A percentile compares a stretch with the other conserved stretches of the same genome.
phyloP scores from a whole-genome alignment of 192 early-diverging fungal genomes.

The Backusella tarrabulga region DNA sequence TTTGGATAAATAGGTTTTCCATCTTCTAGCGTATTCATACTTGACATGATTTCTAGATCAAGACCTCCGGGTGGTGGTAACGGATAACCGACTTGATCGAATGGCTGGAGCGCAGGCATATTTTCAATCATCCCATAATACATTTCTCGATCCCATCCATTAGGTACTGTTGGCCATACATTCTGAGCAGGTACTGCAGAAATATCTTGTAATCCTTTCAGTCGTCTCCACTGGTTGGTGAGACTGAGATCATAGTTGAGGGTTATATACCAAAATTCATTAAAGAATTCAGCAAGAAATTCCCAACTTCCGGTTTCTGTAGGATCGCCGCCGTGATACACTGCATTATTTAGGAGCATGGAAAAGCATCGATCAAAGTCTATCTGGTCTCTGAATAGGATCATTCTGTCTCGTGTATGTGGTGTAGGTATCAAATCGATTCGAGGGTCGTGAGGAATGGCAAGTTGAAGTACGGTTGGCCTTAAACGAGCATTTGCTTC shows the following conservation, averaged over 20 bases:
- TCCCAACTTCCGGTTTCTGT: slow-evolving; percentile 28
- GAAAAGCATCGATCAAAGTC: slow-evolving; percentile 34
- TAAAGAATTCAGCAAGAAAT: slow-evolving; percentile 26
- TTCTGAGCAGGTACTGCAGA: not conserved
- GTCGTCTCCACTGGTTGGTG: slow-evolving; percentile 29
- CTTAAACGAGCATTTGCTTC: slow-evolving; percentile 12
- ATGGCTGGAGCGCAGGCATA: slow-evolving; percentile 1
- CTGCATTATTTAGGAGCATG: slow-evolving; percentile 11
- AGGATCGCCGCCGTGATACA: slow-evolving; percentile 36
- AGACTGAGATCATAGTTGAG: slow-evolving; percentile 19
- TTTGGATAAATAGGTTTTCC: not conserved
- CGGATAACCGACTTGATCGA: not conserved
- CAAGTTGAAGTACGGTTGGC: slow-evolving; percentile 23
- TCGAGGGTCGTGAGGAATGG: slow-evolving; percentile 24
- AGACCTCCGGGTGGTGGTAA: not conserved
- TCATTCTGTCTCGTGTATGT: slow-evolving; percentile 27
- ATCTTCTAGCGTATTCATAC: not conserved
- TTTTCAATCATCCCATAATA: not conserved
- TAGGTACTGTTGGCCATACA: not conserved
- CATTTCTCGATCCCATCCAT: not conserved
- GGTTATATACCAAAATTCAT: slow-evolving; percentile 24
- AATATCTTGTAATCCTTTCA: slow-evolving; percentile 17
- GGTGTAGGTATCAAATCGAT: slow-evolving; percentile 26
- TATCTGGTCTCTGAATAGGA: slow-evolving; percentile 27
- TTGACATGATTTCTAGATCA: no score